Percentiles rank a stretch among this genome's conserved stretches.
Conservation (phyloP, 805 yeast species). For the Citeromyces nyonsensis region DNA sequence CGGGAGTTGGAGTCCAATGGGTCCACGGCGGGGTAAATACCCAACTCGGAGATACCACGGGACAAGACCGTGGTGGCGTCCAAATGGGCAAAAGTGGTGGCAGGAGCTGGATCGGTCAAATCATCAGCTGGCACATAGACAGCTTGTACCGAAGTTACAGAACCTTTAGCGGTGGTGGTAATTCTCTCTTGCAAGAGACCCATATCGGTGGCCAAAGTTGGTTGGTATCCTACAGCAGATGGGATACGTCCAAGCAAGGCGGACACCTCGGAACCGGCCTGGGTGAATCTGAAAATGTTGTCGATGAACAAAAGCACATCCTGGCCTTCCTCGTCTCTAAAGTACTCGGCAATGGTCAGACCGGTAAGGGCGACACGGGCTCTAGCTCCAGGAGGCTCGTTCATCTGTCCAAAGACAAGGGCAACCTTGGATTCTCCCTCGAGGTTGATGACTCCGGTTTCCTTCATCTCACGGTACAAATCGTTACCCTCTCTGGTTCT, state of each 20-base stretch:
- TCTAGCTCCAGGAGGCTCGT: constrained; percentile 99
- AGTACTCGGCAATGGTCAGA: constrained; percentile 98
- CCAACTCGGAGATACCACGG: constrained; percentile 98
- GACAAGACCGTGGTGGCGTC: constrained; percentile 99
- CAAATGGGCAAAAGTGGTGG: constrained; percentile 99
- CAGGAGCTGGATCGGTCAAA: constrained; percentile 99
- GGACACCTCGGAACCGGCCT: constrained; percentile 99
- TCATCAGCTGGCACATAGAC: constrained; percentile 99
- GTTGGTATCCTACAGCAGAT: constrained; percentile 99
- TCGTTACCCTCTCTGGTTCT: constrained; percentile 99
- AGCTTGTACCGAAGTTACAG: constrained; percentile 99
- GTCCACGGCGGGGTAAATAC: constrained; percentile 99
- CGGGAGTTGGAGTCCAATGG: constrained; percentile 99
- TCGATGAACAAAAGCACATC: constrained; percentile 98
- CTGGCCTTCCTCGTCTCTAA: constrained; percentile 99
- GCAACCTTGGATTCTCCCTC: constrained; percentile 99
- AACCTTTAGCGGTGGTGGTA: constrained; percentile 99
- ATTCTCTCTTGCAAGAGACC: constrained; percentile 99
- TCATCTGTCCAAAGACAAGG: constrained; percentile 98
- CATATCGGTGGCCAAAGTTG: constrained; percentile 99
- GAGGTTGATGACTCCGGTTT: constrained; percentile 98
- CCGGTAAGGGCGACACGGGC: constrained; percentile 99
- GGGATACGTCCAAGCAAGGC: constrained; percentile 99
- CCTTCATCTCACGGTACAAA: constrained; percentile 99
- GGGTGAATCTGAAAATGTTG: constrained; percentile 99